These are phyloP conservation scores for Curvularia spicifera DNA, from an alignment of 2,329 filamentous ascomycete species.

Conservation along the genomic window DNA sequence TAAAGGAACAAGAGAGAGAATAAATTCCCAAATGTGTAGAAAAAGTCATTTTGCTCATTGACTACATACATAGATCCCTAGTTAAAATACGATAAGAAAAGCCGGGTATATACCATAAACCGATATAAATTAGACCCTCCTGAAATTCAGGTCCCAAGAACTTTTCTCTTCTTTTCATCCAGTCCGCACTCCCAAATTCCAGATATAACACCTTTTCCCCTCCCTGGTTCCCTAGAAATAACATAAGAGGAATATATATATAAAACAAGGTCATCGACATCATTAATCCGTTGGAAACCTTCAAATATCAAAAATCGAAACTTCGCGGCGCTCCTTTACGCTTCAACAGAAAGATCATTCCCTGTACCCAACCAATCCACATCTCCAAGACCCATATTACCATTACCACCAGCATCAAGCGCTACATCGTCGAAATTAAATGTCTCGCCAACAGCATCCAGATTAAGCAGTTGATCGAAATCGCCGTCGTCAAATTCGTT, in stretches of 20 bases:
- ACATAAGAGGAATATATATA: background rate
- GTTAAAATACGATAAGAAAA: too few relatives aligned
- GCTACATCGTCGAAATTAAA: conserved; percentile 43
- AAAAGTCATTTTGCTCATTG: too few relatives aligned
- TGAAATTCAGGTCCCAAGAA: too few relatives aligned
- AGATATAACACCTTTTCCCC: background rate
- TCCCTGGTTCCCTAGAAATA: too few relatives aligned
- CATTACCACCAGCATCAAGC: conserved; percentile 19
- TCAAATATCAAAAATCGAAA: background rate
- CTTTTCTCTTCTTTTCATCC: too few relatives aligned
- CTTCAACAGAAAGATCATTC: conserved; percentile 21
- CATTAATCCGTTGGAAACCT: background rate
- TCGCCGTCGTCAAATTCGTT: conserved; percentile 51
- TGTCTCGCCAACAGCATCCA: conserved; percentile 50
- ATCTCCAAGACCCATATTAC: conserved; percentile 13
- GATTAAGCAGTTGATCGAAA: conserved; percentile 50
- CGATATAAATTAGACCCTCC: background rate
- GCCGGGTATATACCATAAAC: background rate
- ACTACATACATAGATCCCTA: too few relatives aligned
- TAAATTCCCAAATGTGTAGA: too few relatives aligned
- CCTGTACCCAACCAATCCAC: conserved; percentile 28
- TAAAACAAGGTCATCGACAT: background rate
- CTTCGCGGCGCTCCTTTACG: conserved; percentile 8
- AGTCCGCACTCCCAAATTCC: background rate
- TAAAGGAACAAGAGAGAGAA: too few relatives aligned